These are phyloP conservation scores for Aphanomyces invadans DNA, from an alignment of 352 stramenopile genomes.

Conservation along the genomic window DNA sequence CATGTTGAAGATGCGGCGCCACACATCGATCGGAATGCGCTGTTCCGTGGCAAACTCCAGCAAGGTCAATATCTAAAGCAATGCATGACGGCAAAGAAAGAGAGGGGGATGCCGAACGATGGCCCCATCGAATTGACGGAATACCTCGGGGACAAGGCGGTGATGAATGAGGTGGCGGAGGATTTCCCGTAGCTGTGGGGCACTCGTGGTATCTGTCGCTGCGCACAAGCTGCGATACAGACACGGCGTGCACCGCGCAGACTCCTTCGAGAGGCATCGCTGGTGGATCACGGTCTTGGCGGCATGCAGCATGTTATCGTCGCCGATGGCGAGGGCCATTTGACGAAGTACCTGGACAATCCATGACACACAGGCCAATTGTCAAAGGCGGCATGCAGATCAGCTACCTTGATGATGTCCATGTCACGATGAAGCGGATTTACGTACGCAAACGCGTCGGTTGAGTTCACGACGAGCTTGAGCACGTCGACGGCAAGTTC, in stretches of 20 bases:
- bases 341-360: conserved; percentile 6
- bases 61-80: neutral
- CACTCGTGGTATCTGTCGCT: neutral
- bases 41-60: neutral
- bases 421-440: conserved; percentile 18
- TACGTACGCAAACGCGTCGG: conserved; percentile 9
- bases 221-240: conserved; percentile 13
- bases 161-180: neutral
- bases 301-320: conserved; percentile 14
- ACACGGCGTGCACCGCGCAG: neutral
- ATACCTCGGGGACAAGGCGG: neutral
- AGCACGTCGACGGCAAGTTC: conserved; percentile 4
- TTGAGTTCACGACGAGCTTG: conserved; percentile 4
- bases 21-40: conserved; percentile 3
- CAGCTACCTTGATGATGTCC: conserved; percentile 24
- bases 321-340: conserved; percentile 11
- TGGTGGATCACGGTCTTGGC: conserved; percentile 3
- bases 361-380: neutral
- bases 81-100: neutral
- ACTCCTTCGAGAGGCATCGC: neutral
- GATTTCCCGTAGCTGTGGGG: neutral
- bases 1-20: neutral
- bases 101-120: too few relatives aligned
- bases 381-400: neutral
- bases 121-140: neutral